phyloP scores from a whole-genome alignment of 495 filamentous ascomycete species.

The Trichoderma reesei region DNA sequence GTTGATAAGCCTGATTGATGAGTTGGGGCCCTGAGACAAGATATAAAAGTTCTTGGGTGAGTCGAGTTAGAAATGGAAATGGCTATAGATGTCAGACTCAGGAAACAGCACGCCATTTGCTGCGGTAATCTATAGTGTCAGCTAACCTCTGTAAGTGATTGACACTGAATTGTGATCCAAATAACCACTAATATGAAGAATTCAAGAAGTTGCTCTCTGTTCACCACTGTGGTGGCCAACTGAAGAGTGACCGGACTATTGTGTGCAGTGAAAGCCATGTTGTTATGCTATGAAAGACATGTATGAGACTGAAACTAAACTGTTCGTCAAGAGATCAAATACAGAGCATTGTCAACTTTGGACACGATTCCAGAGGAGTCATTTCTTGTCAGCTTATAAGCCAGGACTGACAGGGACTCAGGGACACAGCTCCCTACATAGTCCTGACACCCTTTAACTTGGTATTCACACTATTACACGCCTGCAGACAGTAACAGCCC shows the following conservation, averaged over 20 bases:
- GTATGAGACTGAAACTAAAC: neutral
- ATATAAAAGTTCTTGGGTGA: neutral
- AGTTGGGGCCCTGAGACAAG: neutral
- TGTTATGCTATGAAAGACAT: neutral
- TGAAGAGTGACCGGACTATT: neutral
- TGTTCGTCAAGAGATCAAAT: neutral
- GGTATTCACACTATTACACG: too few species aligned
- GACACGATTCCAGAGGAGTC: too few species aligned
- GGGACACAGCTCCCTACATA: too few species aligned
- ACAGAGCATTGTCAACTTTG: too few species aligned
- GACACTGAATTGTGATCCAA: neutral
- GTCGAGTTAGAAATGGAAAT: neutral
- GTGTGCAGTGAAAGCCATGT: neutral
- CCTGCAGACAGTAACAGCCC: too few species aligned
- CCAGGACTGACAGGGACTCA: too few species aligned
- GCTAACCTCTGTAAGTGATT: neutral
- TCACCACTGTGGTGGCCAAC: neutral
- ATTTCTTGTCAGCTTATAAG: too few species aligned
- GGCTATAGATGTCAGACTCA: neutral
- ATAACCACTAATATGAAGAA: neutral
- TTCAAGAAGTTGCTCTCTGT: neutral
- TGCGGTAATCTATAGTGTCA: neutral
- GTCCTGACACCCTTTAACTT: too few species aligned
- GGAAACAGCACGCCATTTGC: neutral
- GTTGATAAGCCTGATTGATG: neutral